Percentiles rank a stretch among this genome's conserved stretches.
These are phyloP conservation scores for Aspergillus vadensis DNA, from an alignment of 2,329 filamentous ascomycete genomes.

Conservation along the genomic window DNA sequence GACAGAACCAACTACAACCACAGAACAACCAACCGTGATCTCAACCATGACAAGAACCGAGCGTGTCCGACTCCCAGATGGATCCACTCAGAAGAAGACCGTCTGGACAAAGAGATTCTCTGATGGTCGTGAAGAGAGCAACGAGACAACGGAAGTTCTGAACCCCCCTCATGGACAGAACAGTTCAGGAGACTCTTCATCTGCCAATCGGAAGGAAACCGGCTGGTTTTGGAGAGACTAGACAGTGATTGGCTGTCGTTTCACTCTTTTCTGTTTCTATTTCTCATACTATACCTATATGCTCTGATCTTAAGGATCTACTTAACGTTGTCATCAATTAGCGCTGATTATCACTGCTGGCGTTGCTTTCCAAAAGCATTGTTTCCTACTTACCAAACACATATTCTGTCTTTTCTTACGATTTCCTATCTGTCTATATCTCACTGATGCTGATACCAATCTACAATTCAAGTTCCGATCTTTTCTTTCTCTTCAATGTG, in stretches of 20 bases:
- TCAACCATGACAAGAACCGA: constrained; percentile 61
- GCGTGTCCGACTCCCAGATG: constrained; percentile 57
- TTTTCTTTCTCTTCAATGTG: too few relatives aligned
- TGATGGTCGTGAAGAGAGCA: constrained; percentile 62
- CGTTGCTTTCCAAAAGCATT: neutral
- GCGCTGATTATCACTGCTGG: neutral
- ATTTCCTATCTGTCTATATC: neutral
- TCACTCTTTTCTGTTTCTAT: neutral
- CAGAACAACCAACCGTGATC: constrained; percentile 43
- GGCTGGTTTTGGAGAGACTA: constrained; percentile 46
- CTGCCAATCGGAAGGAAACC: constrained; percentile 15
- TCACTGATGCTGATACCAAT: neutral
- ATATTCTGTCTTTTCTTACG: neutral
- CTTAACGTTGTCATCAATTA: neutral
- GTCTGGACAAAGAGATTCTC: constrained; percentile 61
- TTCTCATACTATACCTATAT: neutral
- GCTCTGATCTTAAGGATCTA: neutral
- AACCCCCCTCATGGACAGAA: constrained; percentile 25
- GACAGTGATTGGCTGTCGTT: constrained; percentile 10
- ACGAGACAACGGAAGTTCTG: constrained; percentile 54
- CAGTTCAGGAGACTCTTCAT: neutral
- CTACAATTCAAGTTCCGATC: too few relatives aligned
- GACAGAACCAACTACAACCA: neutral
- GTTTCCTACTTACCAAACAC: neutral
- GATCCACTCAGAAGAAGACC: constrained; percentile 59